Percentiles rank a stretch among this genome's conserved stretches.
These are phyloP conservation scores for Fusarium kyushuense DNA, from an alignment of 2,329 filamentous ascomycete species.

Conservation along the genomic window DNA sequence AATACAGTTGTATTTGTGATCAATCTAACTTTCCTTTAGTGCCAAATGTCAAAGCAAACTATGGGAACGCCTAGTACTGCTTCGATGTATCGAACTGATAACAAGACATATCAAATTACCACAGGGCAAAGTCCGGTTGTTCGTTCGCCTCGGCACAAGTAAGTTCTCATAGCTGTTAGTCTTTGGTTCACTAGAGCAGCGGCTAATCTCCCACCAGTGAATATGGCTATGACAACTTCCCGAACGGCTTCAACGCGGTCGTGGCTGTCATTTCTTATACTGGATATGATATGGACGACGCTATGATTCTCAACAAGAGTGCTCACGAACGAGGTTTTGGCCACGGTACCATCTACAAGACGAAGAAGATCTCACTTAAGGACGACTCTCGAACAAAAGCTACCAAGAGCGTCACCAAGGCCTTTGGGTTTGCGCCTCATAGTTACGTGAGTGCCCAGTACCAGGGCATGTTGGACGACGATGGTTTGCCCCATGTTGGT, in stretches of 20 bases:
- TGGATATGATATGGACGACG: slow-evolving; percentile 99
- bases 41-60: slow-evolving; percentile 99
- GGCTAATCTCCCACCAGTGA: slow-evolving; percentile 54
- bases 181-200: too few relatives aligned
- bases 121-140: slow-evolving; percentile 97
- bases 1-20: not conserved
- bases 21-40: slow-evolving; percentile 97
- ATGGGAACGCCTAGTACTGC: slow-evolving; percentile 97
- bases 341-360: slow-evolving; percentile 97
- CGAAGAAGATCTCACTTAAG: slow-evolving; percentile 88
- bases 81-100: slow-evolving; percentile 88
- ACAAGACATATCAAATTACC: slow-evolving; percentile 95
- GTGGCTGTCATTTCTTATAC: slow-evolving; percentile 99
- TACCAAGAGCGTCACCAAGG: slow-evolving; percentile 77
- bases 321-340: slow-evolving; percentile 96
- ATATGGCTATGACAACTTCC: slow-evolving; percentile 98
- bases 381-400: slow-evolving; percentile 79
- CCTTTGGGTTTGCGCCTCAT: slow-evolving; percentile 91
- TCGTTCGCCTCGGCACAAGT: slow-evolving; percentile 88
- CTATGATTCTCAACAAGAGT: slow-evolving; percentile 99
- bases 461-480: slow-evolving; percentile 81
- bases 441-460: slow-evolving; percentile 77
- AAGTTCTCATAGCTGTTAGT: too few relatives aligned
- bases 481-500: slow-evolving; percentile 87
- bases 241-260: slow-evolving; percentile 93